Base-by-base conservation (phyloP, 495 filamentous ascomycete species). In the Penicillium bovifimosum region DNA sequence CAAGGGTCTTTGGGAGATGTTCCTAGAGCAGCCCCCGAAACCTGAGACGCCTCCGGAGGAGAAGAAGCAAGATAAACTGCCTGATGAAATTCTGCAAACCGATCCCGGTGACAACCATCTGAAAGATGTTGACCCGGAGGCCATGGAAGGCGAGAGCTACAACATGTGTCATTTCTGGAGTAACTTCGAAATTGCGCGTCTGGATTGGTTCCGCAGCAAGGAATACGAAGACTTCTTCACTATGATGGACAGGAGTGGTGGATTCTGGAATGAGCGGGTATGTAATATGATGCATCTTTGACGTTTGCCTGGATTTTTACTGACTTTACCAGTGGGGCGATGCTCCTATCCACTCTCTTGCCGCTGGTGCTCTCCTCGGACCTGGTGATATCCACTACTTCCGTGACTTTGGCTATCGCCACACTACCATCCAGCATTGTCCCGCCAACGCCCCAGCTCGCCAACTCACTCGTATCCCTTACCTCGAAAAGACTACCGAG, bases 131-230 rank as follows among this genome's bases (percentile, higher is more conserved):
- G 90, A 97, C 65, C 81, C 84, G 0, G 95, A 97, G 63, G 84
- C 86, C 14, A 99, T 99, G 93, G 95, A 96, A 64, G 88, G 89
- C 52, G 93, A 99, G 63, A 87, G 80, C 56, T 99, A 99, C 76
- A 99, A 99, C 76, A 99, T 99, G 93, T 99, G 93, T 72, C 93
- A 99, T 77, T 99, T 97, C 78, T 99, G 93, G 93, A 96, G 90
- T 76, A 99, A 99, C 67, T 99, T 99, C 52, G 93, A 99, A 72
- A 99, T 99, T 72, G 93, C 93, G 16, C 83, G 85, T 47, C 78
- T 99, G 47, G 86, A 88, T 75, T 99, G 89, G 78, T 96, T 96
- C 81, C 82, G 93, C 58, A 96, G 90, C 74, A 90, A 95, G 70
- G 85, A 86, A 60, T 99, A 99, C 67, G 88, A 95, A 66, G 93